Evolutionary conservation across 2,329 filamentous ascomycete genomes (phyloP).

Genomic region (Apiospora hydei): DNA sequence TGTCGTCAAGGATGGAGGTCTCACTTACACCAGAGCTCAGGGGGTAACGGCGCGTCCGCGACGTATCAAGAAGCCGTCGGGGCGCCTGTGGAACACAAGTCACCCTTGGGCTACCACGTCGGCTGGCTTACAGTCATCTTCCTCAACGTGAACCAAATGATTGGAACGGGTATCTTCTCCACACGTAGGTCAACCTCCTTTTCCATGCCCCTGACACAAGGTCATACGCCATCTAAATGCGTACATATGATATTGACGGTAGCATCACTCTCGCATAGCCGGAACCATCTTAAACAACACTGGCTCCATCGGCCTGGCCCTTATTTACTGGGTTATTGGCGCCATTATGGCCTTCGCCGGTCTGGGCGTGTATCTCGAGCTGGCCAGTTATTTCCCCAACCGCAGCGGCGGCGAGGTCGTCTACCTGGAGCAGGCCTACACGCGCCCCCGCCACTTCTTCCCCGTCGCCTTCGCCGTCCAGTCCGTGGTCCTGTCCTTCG

Average conservation of each 20-base stretch:
- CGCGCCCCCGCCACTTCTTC: slow-evolving; percentile 63
- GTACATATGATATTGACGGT: background rate
- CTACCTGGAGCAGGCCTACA: slow-evolving; percentile 66
- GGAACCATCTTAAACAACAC: slow-evolving; percentile 56
- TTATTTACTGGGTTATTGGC: slow-evolving; percentile 64
- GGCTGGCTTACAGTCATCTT: slow-evolving; percentile 63
- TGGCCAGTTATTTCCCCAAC: slow-evolving; percentile 62
- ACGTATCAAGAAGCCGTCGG: slow-evolving; percentile 67
- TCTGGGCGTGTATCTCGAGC: slow-evolving; percentile 61
- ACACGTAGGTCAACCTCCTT: slow-evolving; percentile 32
- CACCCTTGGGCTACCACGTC: slow-evolving; percentile 67
- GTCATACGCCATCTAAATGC: background rate
- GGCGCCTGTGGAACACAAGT: slow-evolving; percentile 65
- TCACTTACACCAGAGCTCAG: slow-evolving; percentile 37
- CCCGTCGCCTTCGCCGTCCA: slow-evolving; percentile 63
- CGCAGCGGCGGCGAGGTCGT: slow-evolving; percentile 64
- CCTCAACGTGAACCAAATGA: slow-evolving; percentile 67
- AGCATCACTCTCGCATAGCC: slow-evolving; percentile 41
- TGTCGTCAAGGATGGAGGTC: slow-evolving; percentile 38
- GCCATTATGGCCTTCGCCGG: slow-evolving; percentile 55
- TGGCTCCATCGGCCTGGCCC: slow-evolving; percentile 59
- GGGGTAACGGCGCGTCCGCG: slow-evolving; percentile 52
- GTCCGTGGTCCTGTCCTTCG: slow-evolving; percentile 63
- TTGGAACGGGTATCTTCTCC: slow-evolving; percentile 67
- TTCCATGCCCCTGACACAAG: background rate